Evolutionary conservation across 164 flowering plant species (phyloP).

Genomic region (Magnolia sinica): DNA sequence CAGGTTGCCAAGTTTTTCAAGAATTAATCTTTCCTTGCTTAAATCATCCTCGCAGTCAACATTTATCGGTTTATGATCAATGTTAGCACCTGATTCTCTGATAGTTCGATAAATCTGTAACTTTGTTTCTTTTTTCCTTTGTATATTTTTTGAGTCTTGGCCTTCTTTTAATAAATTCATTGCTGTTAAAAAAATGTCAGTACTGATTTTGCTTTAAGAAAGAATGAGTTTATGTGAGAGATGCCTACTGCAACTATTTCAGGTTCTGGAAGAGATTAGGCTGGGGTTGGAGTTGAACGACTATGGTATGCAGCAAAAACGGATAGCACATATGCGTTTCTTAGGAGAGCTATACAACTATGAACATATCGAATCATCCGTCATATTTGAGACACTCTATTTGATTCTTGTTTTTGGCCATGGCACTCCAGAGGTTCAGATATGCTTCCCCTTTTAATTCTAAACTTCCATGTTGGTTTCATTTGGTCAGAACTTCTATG

Average conservation of each 20-base stretch:
- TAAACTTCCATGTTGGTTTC: not conserved
- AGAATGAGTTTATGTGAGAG: not conserved
- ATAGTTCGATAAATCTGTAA: too few relatives aligned
- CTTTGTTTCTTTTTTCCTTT: too few relatives aligned
- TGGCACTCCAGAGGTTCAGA: slow-evolving; percentile 81
- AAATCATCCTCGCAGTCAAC: too few relatives aligned
- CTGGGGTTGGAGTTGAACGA: slow-evolving; percentile 87
- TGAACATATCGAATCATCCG: slow-evolving; percentile 92
- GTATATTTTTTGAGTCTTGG: too few relatives aligned
- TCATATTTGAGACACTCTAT: slow-evolving; percentile 90
- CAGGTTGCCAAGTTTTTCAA: too few relatives aligned
- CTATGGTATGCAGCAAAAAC: slow-evolving; percentile 89
- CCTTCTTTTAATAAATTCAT: too few relatives aligned
- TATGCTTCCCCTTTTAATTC: not conserved
- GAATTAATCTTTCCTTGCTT: too few relatives aligned
- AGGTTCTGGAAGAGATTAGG: slow-evolving; percentile 95
- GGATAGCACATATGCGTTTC: slow-evolving; percentile 89
- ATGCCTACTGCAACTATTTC: slow-evolving; percentile 13
- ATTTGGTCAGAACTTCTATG: not conserved
- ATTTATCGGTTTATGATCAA: too few relatives aligned
- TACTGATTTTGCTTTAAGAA: too few relatives aligned
- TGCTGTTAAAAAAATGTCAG: too few relatives aligned
- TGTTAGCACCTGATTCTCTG: too few relatives aligned
- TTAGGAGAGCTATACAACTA: slow-evolving; percentile 97
- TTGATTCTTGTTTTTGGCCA: slow-evolving; percentile 85